Evolutionary conservation across 108 stramenopile genomes (phyloP), one percentile per base, ranked within the genome.

Genomic region (Nitzschia putrida): DNA sequence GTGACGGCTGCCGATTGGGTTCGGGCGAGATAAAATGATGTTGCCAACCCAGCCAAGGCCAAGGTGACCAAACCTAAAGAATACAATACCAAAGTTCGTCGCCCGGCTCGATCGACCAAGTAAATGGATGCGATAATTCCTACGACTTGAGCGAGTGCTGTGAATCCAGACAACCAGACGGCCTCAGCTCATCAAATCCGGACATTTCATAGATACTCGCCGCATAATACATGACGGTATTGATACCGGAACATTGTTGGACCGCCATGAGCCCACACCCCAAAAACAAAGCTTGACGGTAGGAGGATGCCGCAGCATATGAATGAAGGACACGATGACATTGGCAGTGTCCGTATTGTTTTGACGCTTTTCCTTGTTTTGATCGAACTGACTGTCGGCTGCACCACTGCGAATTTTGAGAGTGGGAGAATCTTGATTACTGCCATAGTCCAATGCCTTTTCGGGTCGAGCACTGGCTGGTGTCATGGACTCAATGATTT

Each of bases 221-320:
- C 0, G 91, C 89, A 76, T 93, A 96, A 66, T 92, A 92, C 88
- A 95, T 94, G 66, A 95, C 94, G 11, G 95, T 95, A 71, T 97
- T 97, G 77, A 97, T 95, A 10, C 96, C 96, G 22, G 80, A 71
- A 40, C 88, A 76, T 77, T 93, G 92, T 66, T 96, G 92, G 25
- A 95, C 67, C 21, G 71, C 73, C 90, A 92, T 91, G 23, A 96
- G 72, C 21, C 94, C 92, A 57, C 92, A 92, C 14, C 96, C 96
- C 45, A 96, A 64, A 11, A 76, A 24, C 26, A 96, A 55, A 2
- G 92, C 92, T 54, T 83, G 53, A 51, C 81, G 73, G 83, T 84
- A 0, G 81, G 79, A 18, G 73, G 51, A 70, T 89, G 68, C 8
- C 64, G 49, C 10, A 81, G 23, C 80, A 85, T 85, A 7, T 56